These are phyloP conservation scores for Leccinum boreale DNA, from an alignment of 768 basidiomycete species.

Conservation along the genomic window DNA sequence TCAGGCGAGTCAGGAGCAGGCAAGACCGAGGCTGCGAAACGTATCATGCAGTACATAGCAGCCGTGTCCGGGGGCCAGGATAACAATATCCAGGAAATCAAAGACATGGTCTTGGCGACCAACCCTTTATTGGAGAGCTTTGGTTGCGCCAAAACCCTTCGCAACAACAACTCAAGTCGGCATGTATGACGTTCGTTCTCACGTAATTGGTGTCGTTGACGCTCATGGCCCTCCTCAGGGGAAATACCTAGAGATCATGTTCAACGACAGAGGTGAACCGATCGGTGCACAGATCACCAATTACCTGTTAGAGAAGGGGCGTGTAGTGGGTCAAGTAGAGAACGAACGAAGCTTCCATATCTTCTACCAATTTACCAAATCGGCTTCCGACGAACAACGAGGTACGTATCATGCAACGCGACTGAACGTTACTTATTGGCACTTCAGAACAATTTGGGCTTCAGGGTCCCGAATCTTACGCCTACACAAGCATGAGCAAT, in stretches of 20 bases:
- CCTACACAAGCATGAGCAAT: constrained; percentile 88
- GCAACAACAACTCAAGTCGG: constrained; percentile 98
- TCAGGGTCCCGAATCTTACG: constrained; percentile 93
- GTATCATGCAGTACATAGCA: constrained; percentile 99
- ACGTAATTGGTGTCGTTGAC: not conserved
- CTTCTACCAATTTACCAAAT: constrained; percentile 99
- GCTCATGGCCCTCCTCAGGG: constrained; percentile 52
- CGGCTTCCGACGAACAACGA: constrained; percentile 83
- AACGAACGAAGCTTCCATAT: constrained; percentile 98
- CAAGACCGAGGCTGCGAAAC: constrained; percentile 98
- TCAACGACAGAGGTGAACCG: constrained; percentile 88
- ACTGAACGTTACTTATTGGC: constrained; percentile 10
- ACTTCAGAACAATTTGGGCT: constrained; percentile 84
- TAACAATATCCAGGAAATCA: constrained; percentile 93
- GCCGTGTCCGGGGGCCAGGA: constrained; percentile 89
- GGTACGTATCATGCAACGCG: constrained; percentile 44
- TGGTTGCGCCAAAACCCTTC: constrained; percentile 96
- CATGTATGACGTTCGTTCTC: constrained; percentile 63
- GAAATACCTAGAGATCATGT: constrained; percentile 99
- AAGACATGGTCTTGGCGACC: constrained; percentile 99
- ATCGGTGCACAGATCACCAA: constrained; percentile 98
- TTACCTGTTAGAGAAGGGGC: constrained; percentile 94
- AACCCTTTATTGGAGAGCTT: constrained; percentile 98
- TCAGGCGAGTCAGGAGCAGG: constrained; percentile 99
- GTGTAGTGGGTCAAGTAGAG: constrained; percentile 94